Percentiles rank a stretch among this genome's conserved stretches.
Evolutionary conservation across 2,329 filamentous ascomycete genomes (phyloP).

Genomic region (Neurospora sp.): DNA sequence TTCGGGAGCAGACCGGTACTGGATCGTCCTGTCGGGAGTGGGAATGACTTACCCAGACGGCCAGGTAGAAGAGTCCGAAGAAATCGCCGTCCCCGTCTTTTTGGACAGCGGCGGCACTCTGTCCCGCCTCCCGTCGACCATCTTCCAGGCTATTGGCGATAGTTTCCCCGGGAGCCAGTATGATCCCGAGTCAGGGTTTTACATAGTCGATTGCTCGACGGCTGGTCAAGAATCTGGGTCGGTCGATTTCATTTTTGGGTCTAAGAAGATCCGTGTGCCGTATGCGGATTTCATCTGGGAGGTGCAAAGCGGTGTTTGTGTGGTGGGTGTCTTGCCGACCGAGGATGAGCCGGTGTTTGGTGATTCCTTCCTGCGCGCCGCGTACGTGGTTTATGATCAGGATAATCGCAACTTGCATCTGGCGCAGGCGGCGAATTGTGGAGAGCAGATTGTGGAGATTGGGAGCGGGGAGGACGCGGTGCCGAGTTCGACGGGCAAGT

Average conservation of each 20-base stretch:
- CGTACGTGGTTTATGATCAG: conserved; percentile 26
- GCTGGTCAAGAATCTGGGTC: conserved; percentile 25
- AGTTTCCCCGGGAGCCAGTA: conserved; percentile 29
- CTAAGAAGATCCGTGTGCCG: conserved; percentile 31
- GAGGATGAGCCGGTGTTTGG: conserved; percentile 21
- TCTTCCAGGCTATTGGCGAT: conserved; percentile 36
- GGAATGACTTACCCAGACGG: conserved; percentile 17
- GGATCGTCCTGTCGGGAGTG: conserved; percentile 22
- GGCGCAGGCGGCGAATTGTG: conserved; percentile 24
- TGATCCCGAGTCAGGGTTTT: conserved; percentile 32
- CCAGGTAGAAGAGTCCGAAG: conserved; percentile 13
- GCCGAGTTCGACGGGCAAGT: conserved; percentile 9
- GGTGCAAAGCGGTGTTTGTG: conserved; percentile 27
- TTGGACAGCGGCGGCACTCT: conserved; percentile 46
- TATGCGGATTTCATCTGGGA: conserved; percentile 42
- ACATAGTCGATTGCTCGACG: conserved; percentile 32
- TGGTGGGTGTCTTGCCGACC: conserved; percentile 26
- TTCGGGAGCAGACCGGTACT: conserved; percentile 23
- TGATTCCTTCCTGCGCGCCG: conserved; percentile 23
- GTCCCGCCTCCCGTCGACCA: conserved; percentile 32
- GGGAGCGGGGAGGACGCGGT: conserved; percentile 15
- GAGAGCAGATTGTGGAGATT: conserved; percentile 20
- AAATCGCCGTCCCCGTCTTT: conserved; percentile 19
- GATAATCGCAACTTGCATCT: conserved; percentile 21
- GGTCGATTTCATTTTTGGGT: conserved; percentile 39